These are phyloP conservation scores for Aspergillus pseudoterreus DNA, from an alignment of 2,329 filamentous ascomycete species.

Conservation along the genomic window DNA sequence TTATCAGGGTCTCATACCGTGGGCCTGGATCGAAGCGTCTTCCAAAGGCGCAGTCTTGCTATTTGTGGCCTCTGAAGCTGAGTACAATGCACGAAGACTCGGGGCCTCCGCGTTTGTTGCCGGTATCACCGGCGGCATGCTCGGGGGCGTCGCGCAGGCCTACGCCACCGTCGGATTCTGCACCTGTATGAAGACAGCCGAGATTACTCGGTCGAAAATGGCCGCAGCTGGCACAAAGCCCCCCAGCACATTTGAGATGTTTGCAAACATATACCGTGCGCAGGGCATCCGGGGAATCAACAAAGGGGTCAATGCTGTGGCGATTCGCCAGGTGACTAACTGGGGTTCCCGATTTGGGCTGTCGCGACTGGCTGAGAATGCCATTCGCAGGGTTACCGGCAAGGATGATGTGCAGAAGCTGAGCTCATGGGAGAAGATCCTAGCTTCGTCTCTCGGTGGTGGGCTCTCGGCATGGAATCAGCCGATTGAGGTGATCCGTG, in stretches of 20 bases:
- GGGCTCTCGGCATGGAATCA: constrained; percentile 18
- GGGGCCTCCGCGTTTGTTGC: constrained; percentile 79
- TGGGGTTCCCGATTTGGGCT: constrained; percentile 1
- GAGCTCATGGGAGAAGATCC: constrained; percentile 11
- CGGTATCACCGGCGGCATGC: constrained; percentile 84
- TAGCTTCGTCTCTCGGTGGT: constrained; percentile 17
- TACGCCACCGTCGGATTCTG: constrained; percentile 99
- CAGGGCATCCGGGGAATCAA: constrained; percentile 1
- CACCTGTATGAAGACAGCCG: constrained; percentile 99
- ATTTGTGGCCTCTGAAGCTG: constrained; percentile 94
- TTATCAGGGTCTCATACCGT: constrained; percentile 89
- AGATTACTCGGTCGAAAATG: constrained; percentile 95
- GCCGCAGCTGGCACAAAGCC: constrained; percentile 72
- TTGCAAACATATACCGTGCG: not conserved
- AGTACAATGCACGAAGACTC: constrained; percentile 78
- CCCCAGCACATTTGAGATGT: constrained; percentile 58
- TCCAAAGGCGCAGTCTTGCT: constrained; percentile 97
- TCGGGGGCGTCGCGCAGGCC: constrained; percentile 87
- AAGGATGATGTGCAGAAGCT: constrained; percentile 6
- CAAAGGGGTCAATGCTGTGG: constrained; percentile 3
- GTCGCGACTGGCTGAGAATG: not conserved
- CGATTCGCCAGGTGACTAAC: constrained; percentile 2
- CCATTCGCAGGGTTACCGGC: not conserved
- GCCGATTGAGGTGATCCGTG: constrained; percentile 17
- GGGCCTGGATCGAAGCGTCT: constrained; percentile 98